These are phyloP conservation scores for Alnus rubra DNA, from an alignment of 306 rosid genomes.

Conservation along the genomic window DNA sequence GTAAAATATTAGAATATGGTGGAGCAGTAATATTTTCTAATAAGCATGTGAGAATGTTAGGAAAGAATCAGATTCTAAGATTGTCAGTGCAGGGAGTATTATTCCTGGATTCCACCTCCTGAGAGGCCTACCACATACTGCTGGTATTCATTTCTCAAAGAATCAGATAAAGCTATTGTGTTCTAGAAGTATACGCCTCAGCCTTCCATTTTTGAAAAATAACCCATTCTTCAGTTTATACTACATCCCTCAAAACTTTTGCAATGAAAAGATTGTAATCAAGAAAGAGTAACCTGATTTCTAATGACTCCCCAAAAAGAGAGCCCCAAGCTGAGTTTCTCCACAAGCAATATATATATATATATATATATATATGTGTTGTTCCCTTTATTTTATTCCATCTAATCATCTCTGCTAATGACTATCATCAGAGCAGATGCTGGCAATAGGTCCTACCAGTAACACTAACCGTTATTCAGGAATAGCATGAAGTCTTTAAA, in stretches of 20 bases:
- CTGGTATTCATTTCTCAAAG: slow-evolving; percentile 28
- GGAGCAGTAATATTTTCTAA: slow-evolving; percentile 16
- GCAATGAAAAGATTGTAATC: not conserved
- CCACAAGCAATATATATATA: not conserved
- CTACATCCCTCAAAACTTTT: not conserved
- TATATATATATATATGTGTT: not conserved
- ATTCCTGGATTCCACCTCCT: slow-evolving; percentile 38
- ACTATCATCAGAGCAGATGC: not conserved
- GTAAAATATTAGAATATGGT: slow-evolving; percentile 5
- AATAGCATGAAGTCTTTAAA: too few species aligned
- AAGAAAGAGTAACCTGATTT: not conserved
- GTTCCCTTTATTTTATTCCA: not conserved
- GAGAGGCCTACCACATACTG: slow-evolving; percentile 11
- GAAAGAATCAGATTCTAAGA: slow-evolving; percentile 53
- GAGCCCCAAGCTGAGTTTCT: not conserved
- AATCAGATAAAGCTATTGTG: slow-evolving; percentile 28
- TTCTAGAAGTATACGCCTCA: slow-evolving; percentile 3
- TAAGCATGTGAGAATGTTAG: slow-evolving; percentile 29
- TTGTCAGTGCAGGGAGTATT: slow-evolving; percentile 42
- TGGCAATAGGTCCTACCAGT: not conserved
- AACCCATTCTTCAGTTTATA: not conserved
- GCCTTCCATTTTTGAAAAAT: not conserved
- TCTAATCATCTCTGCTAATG: not conserved
- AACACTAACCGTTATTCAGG: too few species aligned
- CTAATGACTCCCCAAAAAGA: not conserved